Conservation (phyloP, 352 stramenopile species). For the Phytophthora niederhauseri region DNA sequence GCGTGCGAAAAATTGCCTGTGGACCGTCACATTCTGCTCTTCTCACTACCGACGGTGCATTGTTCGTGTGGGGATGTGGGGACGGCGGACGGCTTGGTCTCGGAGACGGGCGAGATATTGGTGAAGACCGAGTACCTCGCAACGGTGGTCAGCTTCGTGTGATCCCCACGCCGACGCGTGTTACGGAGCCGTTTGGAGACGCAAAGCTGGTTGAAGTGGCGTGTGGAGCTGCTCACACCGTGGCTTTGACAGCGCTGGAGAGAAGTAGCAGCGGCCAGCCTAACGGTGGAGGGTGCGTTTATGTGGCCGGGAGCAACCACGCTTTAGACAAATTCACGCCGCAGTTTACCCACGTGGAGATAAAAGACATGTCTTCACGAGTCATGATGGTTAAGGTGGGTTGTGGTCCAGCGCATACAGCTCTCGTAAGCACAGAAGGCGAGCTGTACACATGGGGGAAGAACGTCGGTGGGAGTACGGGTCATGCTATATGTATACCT, state of each 20-base stretch:
- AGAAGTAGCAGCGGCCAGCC: constrained; percentile 12
- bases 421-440: constrained; percentile 59
- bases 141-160: constrained; percentile 55
- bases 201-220: constrained; percentile 72
- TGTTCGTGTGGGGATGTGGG: constrained; percentile 80
- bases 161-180: constrained; percentile 45
- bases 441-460: constrained; percentile 83
- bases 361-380: constrained; percentile 19
- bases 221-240: constrained; percentile 70
- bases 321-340: constrained; percentile 68
- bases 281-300: constrained; percentile 46
- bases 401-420: constrained; percentile 74
- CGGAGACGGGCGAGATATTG: constrained; percentile 64
- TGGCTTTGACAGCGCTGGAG: constrained; percentile 44
- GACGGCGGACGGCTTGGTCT: constrained; percentile 77
- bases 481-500: constrained; percentile 45
- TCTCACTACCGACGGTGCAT: constrained; percentile 52
- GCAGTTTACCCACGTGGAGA: constrained; percentile 46
- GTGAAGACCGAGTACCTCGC: constrained; percentile 62
- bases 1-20: constrained; percentile 72
- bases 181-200: constrained; percentile 42
- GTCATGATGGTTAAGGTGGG: constrained; percentile 51
- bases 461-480: constrained; percentile 70
- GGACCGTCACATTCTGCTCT: constrained; percentile 79
- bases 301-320: constrained; percentile 71